Evolutionary conservation across 1,284 basidiomycete species (phyloP).

Genomic region (Heimioporus retisporus): DNA sequence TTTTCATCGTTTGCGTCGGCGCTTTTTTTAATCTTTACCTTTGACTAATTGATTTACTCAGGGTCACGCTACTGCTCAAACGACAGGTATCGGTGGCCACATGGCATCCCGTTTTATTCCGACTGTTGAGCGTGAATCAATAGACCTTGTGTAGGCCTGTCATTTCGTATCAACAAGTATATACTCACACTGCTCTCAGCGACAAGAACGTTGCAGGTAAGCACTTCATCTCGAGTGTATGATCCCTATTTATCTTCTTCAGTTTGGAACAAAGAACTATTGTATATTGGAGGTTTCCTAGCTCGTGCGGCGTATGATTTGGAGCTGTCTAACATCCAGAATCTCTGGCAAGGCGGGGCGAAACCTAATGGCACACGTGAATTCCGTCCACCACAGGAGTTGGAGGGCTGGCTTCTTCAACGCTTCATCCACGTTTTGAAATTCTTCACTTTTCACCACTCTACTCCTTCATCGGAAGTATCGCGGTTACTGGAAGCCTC

Average conservation of each 20-base stretch:
- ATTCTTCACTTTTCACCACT: conserved; percentile 90
- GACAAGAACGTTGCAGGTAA: conserved; percentile 82
- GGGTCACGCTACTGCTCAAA: conserved; percentile 91
- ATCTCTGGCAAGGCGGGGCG: conserved; percentile 64
- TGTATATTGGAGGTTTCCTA: conserved; percentile 88
- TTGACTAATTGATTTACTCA: conserved; percentile 31
- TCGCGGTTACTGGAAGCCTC: conserved; percentile 81
- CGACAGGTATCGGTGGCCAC: conserved; percentile 94
- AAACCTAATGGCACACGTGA: conserved; percentile 33
- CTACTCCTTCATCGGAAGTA: conserved; percentile 92
- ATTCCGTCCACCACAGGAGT: conserved; percentile 49
- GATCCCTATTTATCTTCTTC: conserved; percentile 8
- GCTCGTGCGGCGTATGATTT: conserved; percentile 89
- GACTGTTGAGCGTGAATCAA: conserved; percentile 96
- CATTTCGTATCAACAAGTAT: background rate
- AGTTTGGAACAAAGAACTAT: conserved; percentile 92
- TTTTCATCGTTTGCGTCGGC: conserved; percentile 75
- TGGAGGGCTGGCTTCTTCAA: conserved; percentile 62
- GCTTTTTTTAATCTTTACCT: background rate
- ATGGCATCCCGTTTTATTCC: conserved; percentile 95
- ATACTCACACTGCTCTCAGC: conserved; percentile 47
- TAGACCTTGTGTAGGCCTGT: conserved; percentile 69
- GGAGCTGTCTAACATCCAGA: conserved; percentile 75
- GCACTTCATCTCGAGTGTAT: conserved; percentile 22
- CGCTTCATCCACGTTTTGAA: conserved; percentile 87